Evolutionary conservation across 345 rosid genomes (phyloP).

Genomic region (Corchorus olitorius): DNA sequence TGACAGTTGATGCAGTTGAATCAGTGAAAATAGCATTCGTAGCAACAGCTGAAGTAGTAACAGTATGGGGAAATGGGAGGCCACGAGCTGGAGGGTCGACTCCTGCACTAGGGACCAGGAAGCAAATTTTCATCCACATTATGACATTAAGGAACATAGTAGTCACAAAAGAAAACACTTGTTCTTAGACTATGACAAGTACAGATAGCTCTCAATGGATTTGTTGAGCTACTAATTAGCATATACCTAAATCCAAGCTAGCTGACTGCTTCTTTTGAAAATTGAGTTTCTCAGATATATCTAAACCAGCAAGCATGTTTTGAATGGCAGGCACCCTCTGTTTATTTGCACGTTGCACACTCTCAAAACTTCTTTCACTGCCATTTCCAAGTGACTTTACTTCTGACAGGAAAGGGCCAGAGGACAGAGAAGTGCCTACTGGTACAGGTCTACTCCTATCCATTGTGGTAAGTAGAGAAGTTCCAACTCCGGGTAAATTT

Average conservation of each 20-base stretch:
- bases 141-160: slow-evolving; percentile 11
- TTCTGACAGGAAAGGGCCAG: slow-evolving; percentile 74
- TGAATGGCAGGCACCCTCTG: slow-evolving; percentile 93
- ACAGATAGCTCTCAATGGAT: not conserved
- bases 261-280: slow-evolving; percentile 73
- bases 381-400: slow-evolving; percentile 64
- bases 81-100: slow-evolving; percentile 95
- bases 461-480: slow-evolving; percentile 86
- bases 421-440: slow-evolving; percentile 63
- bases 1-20: slow-evolving; percentile 53
- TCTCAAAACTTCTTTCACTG: slow-evolving; percentile 86
- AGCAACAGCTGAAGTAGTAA: slow-evolving; percentile 51
- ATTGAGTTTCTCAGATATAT: slow-evolving; percentile 81
- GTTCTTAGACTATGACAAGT: not conserved
- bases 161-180: not conserved
- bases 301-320: slow-evolving; percentile 88
- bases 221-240: not conserved
- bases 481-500: slow-evolving; percentile 75
- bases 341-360: slow-evolving; percentile 86
- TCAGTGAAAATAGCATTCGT: slow-evolving; percentile 50
- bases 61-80: slow-evolving; percentile 71
- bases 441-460: slow-evolving; percentile 74
- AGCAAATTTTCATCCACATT: slow-evolving; percentile 33
- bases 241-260: slow-evolving; percentile 93
- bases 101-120: slow-evolving; percentile 89